Conservation (phyloP, 352 stramenopile genomes). For the Phytophthora citrophthora region DNA sequence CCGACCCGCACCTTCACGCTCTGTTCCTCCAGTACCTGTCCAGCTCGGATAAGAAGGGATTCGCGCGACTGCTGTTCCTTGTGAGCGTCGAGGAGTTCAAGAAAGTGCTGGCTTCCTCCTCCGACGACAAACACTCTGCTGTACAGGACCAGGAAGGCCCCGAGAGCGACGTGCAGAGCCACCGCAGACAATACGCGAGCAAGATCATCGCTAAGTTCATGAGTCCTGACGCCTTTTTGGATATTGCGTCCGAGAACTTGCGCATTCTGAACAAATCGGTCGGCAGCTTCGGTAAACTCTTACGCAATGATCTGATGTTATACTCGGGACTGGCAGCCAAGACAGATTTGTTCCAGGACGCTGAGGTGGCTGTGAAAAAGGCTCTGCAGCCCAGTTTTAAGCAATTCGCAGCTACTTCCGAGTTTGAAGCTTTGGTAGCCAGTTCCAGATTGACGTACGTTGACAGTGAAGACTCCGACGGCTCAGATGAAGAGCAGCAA, state of each 20-base stretch:
- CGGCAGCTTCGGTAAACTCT: conserved; percentile 74
- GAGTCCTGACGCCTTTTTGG: conserved; percentile 79
- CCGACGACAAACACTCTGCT: conserved; percentile 5
- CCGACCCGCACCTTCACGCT: conserved; percentile 79
- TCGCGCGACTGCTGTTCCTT: conserved; percentile 84
- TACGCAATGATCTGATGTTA: conserved; percentile 79
- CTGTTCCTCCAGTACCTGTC: conserved; percentile 86
- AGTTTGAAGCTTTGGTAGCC: conserved; percentile 61
- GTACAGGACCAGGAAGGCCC: conserved; percentile 10
- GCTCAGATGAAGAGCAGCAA: conserved; percentile 29
- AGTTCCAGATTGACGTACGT: conserved; percentile 65
- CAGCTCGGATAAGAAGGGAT: conserved; percentile 64
- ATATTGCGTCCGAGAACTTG: conserved; percentile 82
- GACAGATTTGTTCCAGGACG: conserved; percentile 80
- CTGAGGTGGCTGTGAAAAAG: conserved; percentile 73
- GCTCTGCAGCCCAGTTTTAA: conserved; percentile 76
- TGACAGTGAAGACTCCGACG: conserved; percentile 15
- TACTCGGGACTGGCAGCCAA: conserved; percentile 77
- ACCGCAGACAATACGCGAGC: conserved; percentile 75
- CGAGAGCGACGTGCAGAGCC: conserved; percentile 32
- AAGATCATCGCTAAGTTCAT: conserved; percentile 91
- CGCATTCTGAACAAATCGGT: conserved; percentile 84
- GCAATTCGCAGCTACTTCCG: conserved; percentile 60
- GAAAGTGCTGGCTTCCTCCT: conserved; percentile 53
- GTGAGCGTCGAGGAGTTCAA: conserved; percentile 91